phyloP scores from a whole-genome alignment of 257 asterid genomes.

The Ajuga chamaepitys region DNA sequence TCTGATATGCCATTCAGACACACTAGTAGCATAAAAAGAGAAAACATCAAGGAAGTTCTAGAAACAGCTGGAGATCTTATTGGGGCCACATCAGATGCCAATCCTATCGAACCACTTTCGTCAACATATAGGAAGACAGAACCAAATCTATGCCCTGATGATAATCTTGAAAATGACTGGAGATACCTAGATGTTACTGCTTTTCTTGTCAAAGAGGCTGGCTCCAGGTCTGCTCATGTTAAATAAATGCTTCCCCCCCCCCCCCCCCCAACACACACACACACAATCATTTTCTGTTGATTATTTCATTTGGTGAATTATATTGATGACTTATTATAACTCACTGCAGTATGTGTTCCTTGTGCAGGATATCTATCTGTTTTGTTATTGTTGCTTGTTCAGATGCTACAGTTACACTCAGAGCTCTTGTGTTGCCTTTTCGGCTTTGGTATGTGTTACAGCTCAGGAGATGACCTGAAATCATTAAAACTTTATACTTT shows the following conservation, averaged over 20 bases:
- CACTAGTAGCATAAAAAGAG: constrained; percentile 32
- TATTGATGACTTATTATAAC: background rate
- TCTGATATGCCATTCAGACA: constrained; percentile 77
- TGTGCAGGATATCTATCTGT: constrained; percentile 69
- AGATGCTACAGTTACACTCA: constrained; percentile 79
- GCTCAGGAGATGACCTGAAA: constrained; percentile 2
- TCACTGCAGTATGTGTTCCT: constrained; percentile 6
- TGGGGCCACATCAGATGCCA: constrained; percentile 14
- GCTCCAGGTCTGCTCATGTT: constrained; percentile 54
- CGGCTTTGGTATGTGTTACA: constrained; percentile 56
- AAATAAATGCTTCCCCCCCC: constrained; percentile 6
- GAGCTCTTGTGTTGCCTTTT: constrained; percentile 84
- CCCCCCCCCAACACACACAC: too few species aligned
- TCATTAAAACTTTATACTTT: background rate
- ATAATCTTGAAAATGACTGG: constrained; percentile 78
- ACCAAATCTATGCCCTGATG: constrained; percentile 35
- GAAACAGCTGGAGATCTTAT: constrained; percentile 25
- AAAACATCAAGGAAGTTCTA: constrained; percentile 27
- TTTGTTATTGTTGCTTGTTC: constrained; percentile 86
- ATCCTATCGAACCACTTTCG: constrained; percentile 27
- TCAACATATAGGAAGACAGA: constrained; percentile 23
- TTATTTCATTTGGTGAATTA: constrained; percentile 9
- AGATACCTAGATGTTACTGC: constrained; percentile 94
- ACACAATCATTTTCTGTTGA: constrained; percentile 1
- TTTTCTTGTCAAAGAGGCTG: constrained; percentile 67